Base-by-base conservation (phyloP, 2,329 filamentous ascomycete species). In the Zasmidium angulare region DNA sequence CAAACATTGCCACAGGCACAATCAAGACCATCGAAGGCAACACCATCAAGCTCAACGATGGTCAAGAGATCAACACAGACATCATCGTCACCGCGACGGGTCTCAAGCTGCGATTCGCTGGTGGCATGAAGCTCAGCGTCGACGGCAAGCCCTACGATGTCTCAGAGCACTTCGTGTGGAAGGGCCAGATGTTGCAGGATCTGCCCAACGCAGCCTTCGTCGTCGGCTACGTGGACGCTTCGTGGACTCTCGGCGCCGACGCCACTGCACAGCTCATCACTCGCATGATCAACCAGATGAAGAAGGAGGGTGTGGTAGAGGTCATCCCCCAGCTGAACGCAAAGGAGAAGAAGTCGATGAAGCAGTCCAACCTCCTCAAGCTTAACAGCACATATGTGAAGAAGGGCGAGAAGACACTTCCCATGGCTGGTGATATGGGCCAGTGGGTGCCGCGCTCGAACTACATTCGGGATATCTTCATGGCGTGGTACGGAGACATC, bases 41-140 rank as follows among this genome's bases (percentile, higher is more conserved):
- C 20, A 78, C 79, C 17, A 82, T 86, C 61, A 69, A 76, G 21
- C 72, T 86, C 7, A 69, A 75, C 20, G 60, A 64, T 19, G 71
- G 71, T 43, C 68, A 75, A 50, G 75, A 74, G 61, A 68, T 89
- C 0, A 69, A 80, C 12, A 81, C 86, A 0, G 86, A 89, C 65
- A 79, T 85, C 57, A 86, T 89, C 63, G 76, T 89, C 55, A 87
- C 86, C 0, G 87, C 87, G 0, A 89, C 87, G 0, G 87, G 87
- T 0, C 77, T 88, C 1, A 80, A 80, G 54, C 71, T 89, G 47
- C 71, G 77, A 10, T 76, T 89, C 40, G 82, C 80, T 0, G 85
- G 85, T 22, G 70, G 70, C 46, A 69, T 72, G 58, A 68, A 75
- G 1, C 64, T 88, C 12, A 68, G 69, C 1, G 73, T 88, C 6